phyloP scores from a whole-genome alignment of 805 yeast species.

The Suhomyces sp. region DNA sequence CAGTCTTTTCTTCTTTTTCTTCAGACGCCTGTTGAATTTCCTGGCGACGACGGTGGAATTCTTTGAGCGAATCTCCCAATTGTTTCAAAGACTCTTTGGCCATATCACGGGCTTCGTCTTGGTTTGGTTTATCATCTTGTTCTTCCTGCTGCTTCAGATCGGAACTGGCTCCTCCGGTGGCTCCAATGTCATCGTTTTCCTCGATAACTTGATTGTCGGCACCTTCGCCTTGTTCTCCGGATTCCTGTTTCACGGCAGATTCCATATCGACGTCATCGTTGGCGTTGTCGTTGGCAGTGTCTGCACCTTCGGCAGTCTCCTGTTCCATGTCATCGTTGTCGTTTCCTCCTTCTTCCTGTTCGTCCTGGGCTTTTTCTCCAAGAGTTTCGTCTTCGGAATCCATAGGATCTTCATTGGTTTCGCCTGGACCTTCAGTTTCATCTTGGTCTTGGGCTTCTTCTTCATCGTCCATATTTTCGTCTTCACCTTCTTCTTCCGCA shows the following conservation, averaged over 20 bases:
- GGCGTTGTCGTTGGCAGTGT: conserved; percentile 47
- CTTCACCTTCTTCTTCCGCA: conserved; percentile 14
- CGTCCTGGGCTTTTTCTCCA: conserved; percentile 9
- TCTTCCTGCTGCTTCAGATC: conserved; percentile 36
- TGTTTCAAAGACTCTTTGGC: conserved; percentile 79
- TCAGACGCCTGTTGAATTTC: conserved; percentile 71
- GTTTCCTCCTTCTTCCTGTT: conserved; percentile 36
- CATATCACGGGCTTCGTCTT: conserved; percentile 58
- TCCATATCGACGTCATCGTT: conserved; percentile 49
- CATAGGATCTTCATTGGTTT: conserved; percentile 22
- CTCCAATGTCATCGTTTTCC: conserved; percentile 67
- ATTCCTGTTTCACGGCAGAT: conserved; percentile 56
- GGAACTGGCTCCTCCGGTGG: conserved; percentile 51
- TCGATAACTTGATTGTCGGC: conserved; percentile 53
- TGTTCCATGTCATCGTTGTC: conserved; percentile 36
- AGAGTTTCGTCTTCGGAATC: conserved; percentile 29
- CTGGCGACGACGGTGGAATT: conserved; percentile 84
- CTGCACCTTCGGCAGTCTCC: conserved; percentile 48
- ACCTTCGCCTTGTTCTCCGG: conserved; percentile 62
- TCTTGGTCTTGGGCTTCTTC: background rate
- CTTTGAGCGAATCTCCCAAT: conserved; percentile 87
- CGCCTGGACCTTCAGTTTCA: conserved; percentile 13
- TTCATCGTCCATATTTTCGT: conserved; percentile 15
- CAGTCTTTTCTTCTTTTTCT: conserved; percentile 36
- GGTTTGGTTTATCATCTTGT: conserved; percentile 36